A percentile compares a stretch with the other conserved stretches of the same genome.
Evolutionary conservation across 352 stramenopile genomes (phyloP).

Genomic region (Globisporangium parvum): DNA sequence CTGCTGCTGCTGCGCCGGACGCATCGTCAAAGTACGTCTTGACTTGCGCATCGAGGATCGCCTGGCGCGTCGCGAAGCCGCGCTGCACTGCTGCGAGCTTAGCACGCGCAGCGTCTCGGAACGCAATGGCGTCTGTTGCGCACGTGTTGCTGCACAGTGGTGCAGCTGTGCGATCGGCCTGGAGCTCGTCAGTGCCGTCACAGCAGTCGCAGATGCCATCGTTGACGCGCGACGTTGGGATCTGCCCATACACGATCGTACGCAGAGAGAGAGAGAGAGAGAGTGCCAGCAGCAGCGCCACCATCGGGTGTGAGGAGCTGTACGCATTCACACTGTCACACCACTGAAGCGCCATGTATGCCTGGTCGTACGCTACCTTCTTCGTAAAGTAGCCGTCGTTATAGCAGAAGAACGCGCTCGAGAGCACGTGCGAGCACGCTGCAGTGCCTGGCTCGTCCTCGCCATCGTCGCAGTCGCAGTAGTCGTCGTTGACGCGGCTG

Average conservation of each 20-base stretch:
- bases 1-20: conserved; percentile 20
- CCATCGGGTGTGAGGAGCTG: no score
- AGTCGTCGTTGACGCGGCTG: conserved; percentile 88
- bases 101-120: conserved; percentile 27
- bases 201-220: conserved; percentile 98
- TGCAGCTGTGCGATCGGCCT: neutral
- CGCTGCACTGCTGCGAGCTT: conserved; percentile 32
- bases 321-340: no score
- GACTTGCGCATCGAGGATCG: conserved; percentile 32
- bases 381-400: conserved; percentile 57
- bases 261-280: neutral
- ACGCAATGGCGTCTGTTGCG: conserved; percentile 22
- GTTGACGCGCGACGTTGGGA: conserved; percentile 80
- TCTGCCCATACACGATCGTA: conserved; percentile 14
- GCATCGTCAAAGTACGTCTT: conserved; percentile 32
- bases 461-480: conserved; percentile 91
- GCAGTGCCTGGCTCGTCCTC: conserved; percentile 86
- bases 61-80: conserved; percentile 47
- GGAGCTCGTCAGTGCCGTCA: conserved; percentile 91
- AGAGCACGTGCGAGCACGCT: conserved; percentile 57
- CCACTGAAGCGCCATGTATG: neutral
- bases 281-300: no score
- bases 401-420: conserved; percentile 60
- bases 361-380: conserved; percentile 23
- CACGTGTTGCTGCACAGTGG: conserved; percentile 48